Evolutionary conservation across 2,329 filamentous ascomycete species (phyloP), one percentile per base, ranked within the genome.

Genomic region (Xylariaceae sp.): DNA sequence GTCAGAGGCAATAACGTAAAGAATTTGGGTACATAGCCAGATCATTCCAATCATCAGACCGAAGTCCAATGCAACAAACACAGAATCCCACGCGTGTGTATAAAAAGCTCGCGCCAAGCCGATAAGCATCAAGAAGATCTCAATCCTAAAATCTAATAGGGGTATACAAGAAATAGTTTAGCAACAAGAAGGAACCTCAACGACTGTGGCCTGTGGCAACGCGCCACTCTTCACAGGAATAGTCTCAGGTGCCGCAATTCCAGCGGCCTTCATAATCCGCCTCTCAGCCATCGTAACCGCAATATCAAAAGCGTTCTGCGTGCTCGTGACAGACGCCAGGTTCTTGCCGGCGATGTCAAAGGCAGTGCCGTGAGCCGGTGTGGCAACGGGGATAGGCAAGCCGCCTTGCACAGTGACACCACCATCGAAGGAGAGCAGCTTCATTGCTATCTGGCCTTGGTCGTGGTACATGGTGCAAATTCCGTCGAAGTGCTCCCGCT

Each of bases 401-500:
- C 66, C 66, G 9, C 66, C 66, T 46, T 67, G 63, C 2, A 68
- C 59, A 0, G 66, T 68, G 18, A 68, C 65, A 5, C 66, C 64
- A 9, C 65, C 64, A 31, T 68, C 65, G 49, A 68, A 68, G 2
- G 53, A 54, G 9, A 68, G 58, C 5, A 68, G 53, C 55, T 67
- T 68, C 51, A 68, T 61, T 5, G 65, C 66, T 33, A 67, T 67
- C 52, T 68, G 66, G 5, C 66, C 66, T 42, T 68, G 66, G 49
- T 68, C 66, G 53, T 68, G 66, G 45, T 68, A 68, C 66, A 68
- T 67, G 39, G 65, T 66, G 30, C 68, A 58, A 22, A 69, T 66
- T n/a, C 60, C 65, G 48, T 68, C 65, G 44, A 62, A 68, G 15
- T 60, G 52, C 19, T 57, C 46, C 22, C 66, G 55, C 49, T 62